Conservation (phyloP, 139 green algal species). For the Micractinium sp. region DNA sequence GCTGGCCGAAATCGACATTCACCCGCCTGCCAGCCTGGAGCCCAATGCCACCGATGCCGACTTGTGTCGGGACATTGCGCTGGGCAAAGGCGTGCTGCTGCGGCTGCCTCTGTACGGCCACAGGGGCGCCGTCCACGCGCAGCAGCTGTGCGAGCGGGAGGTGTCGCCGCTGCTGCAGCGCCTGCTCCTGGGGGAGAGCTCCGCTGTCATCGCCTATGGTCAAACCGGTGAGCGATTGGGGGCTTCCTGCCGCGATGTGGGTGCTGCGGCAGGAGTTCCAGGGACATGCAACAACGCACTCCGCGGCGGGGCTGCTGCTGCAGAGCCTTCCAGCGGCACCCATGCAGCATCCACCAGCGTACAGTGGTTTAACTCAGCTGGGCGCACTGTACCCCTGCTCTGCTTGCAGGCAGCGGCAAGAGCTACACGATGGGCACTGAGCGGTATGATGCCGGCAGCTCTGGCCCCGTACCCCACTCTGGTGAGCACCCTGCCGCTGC, state of each 20-base stretch:
- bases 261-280: not conserved
- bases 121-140: not conserved
- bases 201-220: slow-evolving; percentile 27
- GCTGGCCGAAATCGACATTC: not conserved
- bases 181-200: slow-evolving; percentile 21
- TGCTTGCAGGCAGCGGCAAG: slow-evolving; percentile 32
- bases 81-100: not conserved
- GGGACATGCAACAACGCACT: not conserved
- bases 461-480: slow-evolving; percentile 1
- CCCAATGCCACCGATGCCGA: not conserved
- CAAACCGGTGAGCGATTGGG: slow-evolving; percentile 8
- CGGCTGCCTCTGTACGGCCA: slow-evolving; percentile 21
- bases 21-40: not conserved
- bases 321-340: too few species aligned
- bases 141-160: slow-evolving; percentile 2
- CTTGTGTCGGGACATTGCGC: not conserved
- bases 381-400: not conserved
- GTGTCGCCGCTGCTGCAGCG: slow-evolving; percentile 1
- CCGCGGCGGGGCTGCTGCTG: not conserved
- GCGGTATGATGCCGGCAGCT: not conserved
- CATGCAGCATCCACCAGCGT: not conserved
- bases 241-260: not conserved
- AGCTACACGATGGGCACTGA: slow-evolving; percentile 34
- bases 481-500: not conserved
- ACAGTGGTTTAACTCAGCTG: not conserved